Base-by-base conservation (phyloP, 202 grass and related monocot genomes). In the Tripidium arundinaceum region DNA sequence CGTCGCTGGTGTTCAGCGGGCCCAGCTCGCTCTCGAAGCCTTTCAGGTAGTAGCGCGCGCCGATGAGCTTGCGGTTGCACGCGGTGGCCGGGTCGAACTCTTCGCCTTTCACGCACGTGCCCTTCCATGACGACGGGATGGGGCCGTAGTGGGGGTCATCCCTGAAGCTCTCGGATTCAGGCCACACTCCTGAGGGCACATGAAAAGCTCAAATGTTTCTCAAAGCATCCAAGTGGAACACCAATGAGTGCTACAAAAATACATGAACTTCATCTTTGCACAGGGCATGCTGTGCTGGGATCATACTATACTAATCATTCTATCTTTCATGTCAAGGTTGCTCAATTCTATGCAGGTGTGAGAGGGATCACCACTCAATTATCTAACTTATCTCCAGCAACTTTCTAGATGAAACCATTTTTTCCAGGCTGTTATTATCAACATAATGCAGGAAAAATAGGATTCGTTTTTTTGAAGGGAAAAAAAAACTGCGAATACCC, bases 21-120 rank as follows among this genome's bases (percentile, higher is more conserved):
- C 96, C 96, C 5, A 85, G 40, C 62, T 99, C 88, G 2, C 60
- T 72, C 80, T 95, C 96, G 79, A 93, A 91, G 25, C 96, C 96
- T 7, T 42, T 13, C 46, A 99, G n/a, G 88, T 99, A 99, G 79
- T 85, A 99, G 11, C 86, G 86, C 1, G 92, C 96, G 14, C 96
- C 92, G 68, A 99, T 89, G 42, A 99, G 86, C 90, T 94, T 98
- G 7, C 90, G 81, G 88, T 98, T 94, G 87, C 94, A 98, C 40
- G 90, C 86, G 1, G 78, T 85, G 70, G 45, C 65, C 0, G 91
- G 91, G 50, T 88, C 63, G 88, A 97, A 97, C 65, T 87, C 19
- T 34, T 90, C 87, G 22, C 85, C 89, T 24, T 22, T 11, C 42
- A 92, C 87, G 81, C 94, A 97, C 75, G 45, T 77, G 57, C 91